Evolutionary conservation across 805 yeast species (phyloP), one percentile per base, ranked within the genome.

Genomic region (Blastobotrys chiropterorum): DNA sequence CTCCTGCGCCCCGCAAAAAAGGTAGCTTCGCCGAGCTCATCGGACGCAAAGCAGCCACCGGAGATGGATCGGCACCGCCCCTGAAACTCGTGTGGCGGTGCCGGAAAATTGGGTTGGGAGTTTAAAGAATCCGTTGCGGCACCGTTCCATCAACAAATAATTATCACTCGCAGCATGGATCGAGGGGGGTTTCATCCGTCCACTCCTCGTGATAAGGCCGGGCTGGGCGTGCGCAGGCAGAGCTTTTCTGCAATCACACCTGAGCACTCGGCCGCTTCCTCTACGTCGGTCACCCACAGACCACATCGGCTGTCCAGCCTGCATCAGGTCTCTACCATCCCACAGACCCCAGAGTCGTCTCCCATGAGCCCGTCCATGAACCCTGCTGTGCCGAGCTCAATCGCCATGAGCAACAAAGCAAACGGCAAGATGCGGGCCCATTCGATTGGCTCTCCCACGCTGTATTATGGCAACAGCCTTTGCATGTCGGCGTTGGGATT

Each of bases 311-410:
- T 41, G 30, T 53, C 59, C 14, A 43, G 48, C 1, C 47, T 56
- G 39, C 53, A 50, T 34, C 56, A 54, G 31, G 59, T 54, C 5
- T 46, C 54, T 2, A 46, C 50, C 4, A 38, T 45, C 15, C 52
- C 51, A 1, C 57, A 49, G 31, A 55, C 60, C 19, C 59, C 59
- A 15, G 60, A 57, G 40, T 50, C 58, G 31, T 57, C 60, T 34
- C 58, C 60, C 14, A 44, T 44, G 22, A 44, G 47, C 20, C 47
- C 47, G 4, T 44, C 47, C 16, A 30, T 44, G 38, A n/a, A 14
- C 21, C 15, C 31, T 21, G 11, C 13, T 3, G 38, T 21, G 8
- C 5, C 44, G 6, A n/a, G 31, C n/a, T 13, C 16, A 3, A 14
- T 15, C 4, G 45, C 34, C 34, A 26, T 26, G 34, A 26, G 34